These are phyloP conservation scores for Populus ilicifolia DNA, from an alignment of 345 rosid genomes.

Conservation along the genomic window DNA sequence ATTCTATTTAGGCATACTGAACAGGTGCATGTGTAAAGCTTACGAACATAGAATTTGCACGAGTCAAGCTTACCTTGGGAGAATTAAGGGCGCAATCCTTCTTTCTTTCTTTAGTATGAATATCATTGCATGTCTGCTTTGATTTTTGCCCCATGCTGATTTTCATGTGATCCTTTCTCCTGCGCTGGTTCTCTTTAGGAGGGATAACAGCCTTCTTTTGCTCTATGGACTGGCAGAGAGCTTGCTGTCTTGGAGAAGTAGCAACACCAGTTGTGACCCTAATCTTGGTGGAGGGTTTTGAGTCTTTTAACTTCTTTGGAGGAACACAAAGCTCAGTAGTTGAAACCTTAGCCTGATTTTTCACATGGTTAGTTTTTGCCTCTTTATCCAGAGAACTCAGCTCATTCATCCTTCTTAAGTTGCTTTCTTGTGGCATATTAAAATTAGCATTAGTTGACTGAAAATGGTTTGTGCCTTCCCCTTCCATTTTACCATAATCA, in stretches of 20 bases:
- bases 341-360: slow-evolving; percentile 10
- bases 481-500: slow-evolving; percentile 21
- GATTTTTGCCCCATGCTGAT: slow-evolving; percentile 20
- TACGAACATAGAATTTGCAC: neutral
- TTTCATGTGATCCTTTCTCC: slow-evolving; percentile 32
- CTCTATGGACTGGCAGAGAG: slow-evolving; percentile 29
- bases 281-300: slow-evolving; percentile 26
- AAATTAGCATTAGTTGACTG: slow-evolving; percentile 9
- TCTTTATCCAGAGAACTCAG: slow-evolving; percentile 22
- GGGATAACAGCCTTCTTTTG: slow-evolving; percentile 23
- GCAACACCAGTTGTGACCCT: slow-evolving; percentile 21
- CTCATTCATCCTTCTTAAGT: slow-evolving; percentile 20
- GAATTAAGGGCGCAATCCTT: slow-evolving; percentile 25
- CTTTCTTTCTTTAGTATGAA: slow-evolving; percentile 37
- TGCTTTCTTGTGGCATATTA: slow-evolving; percentile 28
- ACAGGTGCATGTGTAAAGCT: neutral
- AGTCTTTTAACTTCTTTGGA: slow-evolving; percentile 29
- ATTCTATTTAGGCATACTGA: neutral
- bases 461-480: slow-evolving; percentile 16
- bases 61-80: slow-evolving; percentile 33
- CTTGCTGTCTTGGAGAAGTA: slow-evolving; percentile 31
- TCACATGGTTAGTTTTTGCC: slow-evolving; percentile 13
- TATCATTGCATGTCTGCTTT: slow-evolving; percentile 27
- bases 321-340: slow-evolving; percentile 17
- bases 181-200: slow-evolving; percentile 35